Evolutionary conservation across 148 eudicot genomes (phyloP).

Genomic region (Drosera capensis): DNA sequence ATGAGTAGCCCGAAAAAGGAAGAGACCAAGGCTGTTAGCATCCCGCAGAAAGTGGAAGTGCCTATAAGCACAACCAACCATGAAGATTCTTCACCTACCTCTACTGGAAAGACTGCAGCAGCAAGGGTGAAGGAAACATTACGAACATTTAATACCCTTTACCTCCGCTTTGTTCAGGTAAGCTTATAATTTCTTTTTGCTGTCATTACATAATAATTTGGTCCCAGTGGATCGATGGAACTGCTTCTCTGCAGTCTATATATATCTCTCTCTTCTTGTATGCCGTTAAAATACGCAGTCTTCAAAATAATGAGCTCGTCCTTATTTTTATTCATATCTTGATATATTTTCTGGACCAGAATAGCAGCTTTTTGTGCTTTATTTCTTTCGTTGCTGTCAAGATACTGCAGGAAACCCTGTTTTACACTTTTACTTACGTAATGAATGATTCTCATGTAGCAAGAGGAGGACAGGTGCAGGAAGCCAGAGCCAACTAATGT

Average conservation of each 20-base stretch:
- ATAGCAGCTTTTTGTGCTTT: too few relatives aligned
- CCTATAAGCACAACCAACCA: not conserved
- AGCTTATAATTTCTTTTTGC: not conserved
- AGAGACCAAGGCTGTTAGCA: not conserved
- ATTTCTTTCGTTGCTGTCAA: too few relatives aligned
- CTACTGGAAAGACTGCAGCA: conserved; percentile 6
- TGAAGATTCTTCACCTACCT: conserved; percentile 2
- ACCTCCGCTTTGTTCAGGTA: conserved; percentile 22
- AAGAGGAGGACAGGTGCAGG: conserved; percentile 16
- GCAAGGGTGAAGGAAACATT: conserved; percentile 21
- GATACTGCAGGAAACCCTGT: too few relatives aligned
- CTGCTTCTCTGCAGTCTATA: too few relatives aligned
- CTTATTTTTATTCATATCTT: too few relatives aligned
- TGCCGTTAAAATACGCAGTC: too few relatives aligned
- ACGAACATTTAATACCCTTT: conserved; percentile 14
- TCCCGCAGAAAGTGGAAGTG: too few relatives aligned
- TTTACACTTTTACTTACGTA: not conserved
- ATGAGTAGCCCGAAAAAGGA: not conserved
- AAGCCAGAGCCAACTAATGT: conserved; percentile 1
- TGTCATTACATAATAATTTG: not conserved
- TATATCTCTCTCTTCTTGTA: too few relatives aligned
- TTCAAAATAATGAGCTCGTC: too few relatives aligned
- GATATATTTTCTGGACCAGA: too few relatives aligned
- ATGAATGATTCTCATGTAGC: conserved; percentile 6
- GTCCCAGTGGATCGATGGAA: too few relatives aligned